Base-by-base conservation (phyloP, 805 yeast species). In the Ogataea henricii region DNA sequence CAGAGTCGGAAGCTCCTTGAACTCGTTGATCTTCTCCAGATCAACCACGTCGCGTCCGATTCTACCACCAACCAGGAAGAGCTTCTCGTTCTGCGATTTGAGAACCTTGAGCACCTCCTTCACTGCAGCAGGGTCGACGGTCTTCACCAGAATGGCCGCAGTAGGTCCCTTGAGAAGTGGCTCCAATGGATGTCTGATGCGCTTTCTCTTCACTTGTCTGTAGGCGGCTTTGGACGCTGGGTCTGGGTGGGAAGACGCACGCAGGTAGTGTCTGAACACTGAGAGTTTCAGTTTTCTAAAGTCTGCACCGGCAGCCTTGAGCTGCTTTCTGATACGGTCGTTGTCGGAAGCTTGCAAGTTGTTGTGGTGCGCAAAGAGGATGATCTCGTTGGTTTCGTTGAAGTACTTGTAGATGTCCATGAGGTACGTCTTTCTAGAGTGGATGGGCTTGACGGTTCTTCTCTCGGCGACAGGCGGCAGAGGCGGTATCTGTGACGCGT, bases 1-100 rank as follows among this genome's bases (percentile, higher is more conserved):
- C 62, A 83, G 73, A 4, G 82, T 68, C 36, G 96, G 94, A 61
- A 94, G 76, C 30, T 78, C 81, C 71, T 89, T 87, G 73, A 88
- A 87, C 53, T 73, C 58, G 36, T 78, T 72, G 41, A 91, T 68
- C 46, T 82, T 74, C 1, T 68, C 69, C 22, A 78, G 54, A 56
- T 81, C 79, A 57, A 76, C 74, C 13, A 82, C 71, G 9, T 75
- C 73, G 18, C 76, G 74, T 53, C 89, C 96, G 27, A 92, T 74
- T 58, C 82, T 81, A 25, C 96, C 98, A 34, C 97, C 99, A 52
- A 92, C 76, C 36, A 94, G 69, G 49, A 91, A 80, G 55, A 94
- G 71, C 63, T 82, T 82, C 59, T 89, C 96, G 59, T 81, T 81
- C 35, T 85, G 78, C 35, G 74, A 65, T 55, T 81, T 83, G 41